These are phyloP conservation scores for Pythium chondricola DNA, from an alignment of 352 stramenopile species.

Conservation along the genomic window DNA sequence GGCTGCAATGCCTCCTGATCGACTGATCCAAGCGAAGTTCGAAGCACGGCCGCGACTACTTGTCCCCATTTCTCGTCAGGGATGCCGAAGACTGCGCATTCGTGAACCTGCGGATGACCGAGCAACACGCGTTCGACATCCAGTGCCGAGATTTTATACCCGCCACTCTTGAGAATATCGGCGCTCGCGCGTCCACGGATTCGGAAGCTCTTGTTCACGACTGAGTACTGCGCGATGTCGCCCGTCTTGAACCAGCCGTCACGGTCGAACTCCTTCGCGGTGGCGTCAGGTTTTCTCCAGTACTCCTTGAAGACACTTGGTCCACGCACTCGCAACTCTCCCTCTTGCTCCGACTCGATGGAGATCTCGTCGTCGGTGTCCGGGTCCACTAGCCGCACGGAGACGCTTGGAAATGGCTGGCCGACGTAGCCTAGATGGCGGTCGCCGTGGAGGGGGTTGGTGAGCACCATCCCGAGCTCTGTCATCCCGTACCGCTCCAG, in stretches of 20 bases:
- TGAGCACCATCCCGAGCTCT: conserved; percentile 89
- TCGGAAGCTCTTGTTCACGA: conserved; percentile 66
- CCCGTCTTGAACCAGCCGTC: conserved; percentile 90
- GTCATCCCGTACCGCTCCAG: conserved; percentile 92
- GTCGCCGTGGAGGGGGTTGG: conserved; percentile 70
- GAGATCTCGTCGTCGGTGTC: conserved; percentile 50
- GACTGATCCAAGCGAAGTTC: conserved; percentile 6
- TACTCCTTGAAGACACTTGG: conserved; percentile 85
- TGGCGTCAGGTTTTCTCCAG: conserved; percentile 78
- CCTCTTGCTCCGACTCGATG: conserved; percentile 35
- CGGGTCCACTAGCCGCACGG: conserved; percentile 73
- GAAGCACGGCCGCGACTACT: conserved; percentile 61
- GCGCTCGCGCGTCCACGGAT: conserved; percentile 84
- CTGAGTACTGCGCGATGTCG: conserved; percentile 82
- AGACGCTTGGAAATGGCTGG: conserved; percentile 72
- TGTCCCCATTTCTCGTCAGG: conserved; percentile 83
- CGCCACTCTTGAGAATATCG: conserved; percentile 91
- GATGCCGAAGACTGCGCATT: conserved; percentile 85
- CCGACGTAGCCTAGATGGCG: conserved; percentile 83
- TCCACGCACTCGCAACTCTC: conserved; percentile 84
- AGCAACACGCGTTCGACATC: conserved; percentile 86
- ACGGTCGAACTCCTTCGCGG: conserved; percentile 74
- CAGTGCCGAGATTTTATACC: conserved; percentile 91
- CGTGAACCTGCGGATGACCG: conserved; percentile 70
- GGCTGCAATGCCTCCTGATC: conserved; percentile 19